These are phyloP conservation scores for Entomortierella beljakovae DNA, from an alignment of 192 early-diverging fungal genomes.

Conservation along the genomic window DNA sequence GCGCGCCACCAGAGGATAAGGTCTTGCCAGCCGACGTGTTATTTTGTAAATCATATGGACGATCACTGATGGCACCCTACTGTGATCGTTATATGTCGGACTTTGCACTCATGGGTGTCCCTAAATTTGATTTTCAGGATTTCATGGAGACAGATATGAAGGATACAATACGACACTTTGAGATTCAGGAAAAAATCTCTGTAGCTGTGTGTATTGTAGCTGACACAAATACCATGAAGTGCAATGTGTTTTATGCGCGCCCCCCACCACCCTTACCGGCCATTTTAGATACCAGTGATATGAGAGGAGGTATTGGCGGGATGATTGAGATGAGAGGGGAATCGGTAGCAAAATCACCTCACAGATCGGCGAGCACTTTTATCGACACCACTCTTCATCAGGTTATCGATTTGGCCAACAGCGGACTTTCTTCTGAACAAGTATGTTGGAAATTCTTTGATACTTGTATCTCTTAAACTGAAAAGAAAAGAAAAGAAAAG, in stretches of 20 bases:
- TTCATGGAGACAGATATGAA: slow-evolving; percentile 58
- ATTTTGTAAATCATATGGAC: slow-evolving; percentile 67
- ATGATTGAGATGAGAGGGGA: slow-evolving; percentile 27
- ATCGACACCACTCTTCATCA: slow-evolving; percentile 31
- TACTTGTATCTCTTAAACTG: too few relatives aligned
- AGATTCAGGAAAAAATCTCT: slow-evolving; percentile 29
- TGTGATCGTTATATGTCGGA: slow-evolving; percentile 65
- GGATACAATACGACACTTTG: slow-evolving; percentile 53
- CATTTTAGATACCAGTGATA: slow-evolving; percentile 6
- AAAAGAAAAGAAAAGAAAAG: too few relatives aligned
- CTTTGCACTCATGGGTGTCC: slow-evolving; percentile 69
- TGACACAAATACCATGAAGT: slow-evolving; percentile 58
- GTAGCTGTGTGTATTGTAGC: slow-evolving; percentile 56
- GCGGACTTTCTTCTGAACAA: slow-evolving; percentile 55
- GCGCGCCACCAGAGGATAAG: slow-evolving; percentile 14
- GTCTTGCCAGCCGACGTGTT: slow-evolving; percentile 57
- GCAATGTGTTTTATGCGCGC: slow-evolving; percentile 26
- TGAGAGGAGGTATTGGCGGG: slow-evolving; percentile 10
- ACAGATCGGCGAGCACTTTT: slow-evolving; percentile 28
- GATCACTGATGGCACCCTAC: slow-evolving; percentile 67
- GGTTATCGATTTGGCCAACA: slow-evolving; percentile 31
- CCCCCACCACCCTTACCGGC: slow-evolving; percentile 22
- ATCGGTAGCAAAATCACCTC: slow-evolving; percentile 19
- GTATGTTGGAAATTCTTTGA: too few relatives aligned
- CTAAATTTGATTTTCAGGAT: slow-evolving; percentile 58